phyloP scores from a whole-genome alignment of 768 basidiomycete genomes.

The Naganishia randhawae region DNA sequence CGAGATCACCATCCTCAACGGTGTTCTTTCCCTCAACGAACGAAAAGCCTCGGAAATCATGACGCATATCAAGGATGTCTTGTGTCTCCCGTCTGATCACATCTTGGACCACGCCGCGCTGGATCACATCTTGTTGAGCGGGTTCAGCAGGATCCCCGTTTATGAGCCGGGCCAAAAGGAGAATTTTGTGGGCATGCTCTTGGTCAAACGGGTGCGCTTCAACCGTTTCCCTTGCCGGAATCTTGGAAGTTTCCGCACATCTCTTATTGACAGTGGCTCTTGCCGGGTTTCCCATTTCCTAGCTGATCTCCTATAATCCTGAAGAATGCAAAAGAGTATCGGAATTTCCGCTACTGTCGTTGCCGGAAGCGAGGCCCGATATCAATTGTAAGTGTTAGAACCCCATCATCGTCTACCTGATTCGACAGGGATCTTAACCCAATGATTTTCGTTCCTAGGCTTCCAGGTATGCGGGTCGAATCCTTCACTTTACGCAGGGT shows the following conservation, averaged over 20 bases:
- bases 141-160: slow-evolving; percentile 88
- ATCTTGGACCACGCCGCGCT: slow-evolving; percentile 74
- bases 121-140: slow-evolving; percentile 60
- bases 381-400: slow-evolving; percentile 62
- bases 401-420: neutral
- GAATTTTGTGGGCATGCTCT: slow-evolving; percentile 73
- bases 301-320: slow-evolving; percentile 88
- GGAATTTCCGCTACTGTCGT: slow-evolving; percentile 69
- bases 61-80: slow-evolving; percentile 80
- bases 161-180: slow-evolving; percentile 67
- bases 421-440: neutral
- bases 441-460: neutral
- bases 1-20: slow-evolving; percentile 52
- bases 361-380: slow-evolving; percentile 81
- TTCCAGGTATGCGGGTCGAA: slow-evolving; percentile 20
- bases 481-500: neutral
- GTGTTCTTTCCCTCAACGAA: slow-evolving; percentile 50
- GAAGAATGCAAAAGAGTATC: slow-evolving; percentile 56
- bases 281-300: neutral
- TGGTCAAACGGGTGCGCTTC: slow-evolving; percentile 69
- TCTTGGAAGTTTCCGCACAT: neutral
- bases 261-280: neutral
- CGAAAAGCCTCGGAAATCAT: slow-evolving; percentile 65
- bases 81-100: slow-evolving; percentile 72
- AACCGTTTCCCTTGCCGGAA: neutral